Conservation (phyloP, 2,329 filamentous ascomycete species). For the Geoglossum cookeanum region DNA sequence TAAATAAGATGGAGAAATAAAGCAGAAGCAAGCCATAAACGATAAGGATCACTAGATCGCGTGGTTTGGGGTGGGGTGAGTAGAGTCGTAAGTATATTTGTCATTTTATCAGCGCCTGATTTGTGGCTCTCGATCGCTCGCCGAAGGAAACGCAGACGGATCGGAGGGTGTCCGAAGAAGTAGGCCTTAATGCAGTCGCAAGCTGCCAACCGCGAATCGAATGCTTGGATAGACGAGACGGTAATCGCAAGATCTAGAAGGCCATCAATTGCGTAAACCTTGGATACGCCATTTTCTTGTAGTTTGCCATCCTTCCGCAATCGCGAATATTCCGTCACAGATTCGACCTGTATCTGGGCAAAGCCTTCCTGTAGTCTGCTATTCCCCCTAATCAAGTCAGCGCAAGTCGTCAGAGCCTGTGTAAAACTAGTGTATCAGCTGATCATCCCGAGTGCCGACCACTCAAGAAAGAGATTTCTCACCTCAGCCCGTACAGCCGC, state of each 20-base stretch:
- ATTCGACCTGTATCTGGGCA: conserved; percentile 62
- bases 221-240: conserved; percentile 42
- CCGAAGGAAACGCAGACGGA: conserved; percentile 67
- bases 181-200: conserved; percentile 89
- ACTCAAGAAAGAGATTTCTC: conserved; percentile 11
- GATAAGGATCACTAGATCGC: conserved; percentile 59
- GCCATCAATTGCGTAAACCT: conserved; percentile 83
- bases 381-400: conserved; percentile 75
- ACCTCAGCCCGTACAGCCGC: conserved; percentile 68
- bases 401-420: conserved; percentile 64
- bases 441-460: not conserved
- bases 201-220: conserved; percentile 67
- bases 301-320: not conserved
- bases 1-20: conserved; percentile 73
- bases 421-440: not conserved
- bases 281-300: conserved; percentile 32
- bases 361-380: conserved; percentile 68
- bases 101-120: conserved; percentile 58
- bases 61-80: conserved; percentile 45
- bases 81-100: conserved; percentile 74
- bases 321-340: conserved; percentile 27
- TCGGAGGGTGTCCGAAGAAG: conserved; percentile 61
- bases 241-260: conserved; percentile 66
- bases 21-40: conserved; percentile 74
- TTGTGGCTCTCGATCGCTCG: conserved; percentile 77